Evolutionary conservation across 495 filamentous ascomycete species (phyloP), one percentile per base, ranked within the genome.

Genomic region (Neurospora sp.): DNA sequence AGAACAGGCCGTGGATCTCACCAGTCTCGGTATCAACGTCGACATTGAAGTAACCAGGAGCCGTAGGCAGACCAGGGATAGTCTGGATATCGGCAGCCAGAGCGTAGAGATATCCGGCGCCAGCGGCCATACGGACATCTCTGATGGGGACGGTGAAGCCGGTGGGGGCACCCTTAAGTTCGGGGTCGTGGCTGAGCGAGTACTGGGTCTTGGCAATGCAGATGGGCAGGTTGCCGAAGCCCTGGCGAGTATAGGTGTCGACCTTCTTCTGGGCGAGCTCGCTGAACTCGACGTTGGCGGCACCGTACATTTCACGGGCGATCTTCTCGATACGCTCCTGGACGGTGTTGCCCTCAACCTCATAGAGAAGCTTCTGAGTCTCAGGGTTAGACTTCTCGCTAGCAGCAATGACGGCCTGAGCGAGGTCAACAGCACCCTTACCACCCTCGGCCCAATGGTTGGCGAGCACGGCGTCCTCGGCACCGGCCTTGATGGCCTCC

Each of bases 161-260:
- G 9, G 91, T 93, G 16, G 96, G 96, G n/a, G 96, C 96, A 69
- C 96, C 96, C 85, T 99, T 99, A 74, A 99, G 87, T 27, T 91
- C 88, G 14, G 94, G 91, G 80, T 99, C 96, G 78, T 98, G 96
- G 79, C 92, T 95, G 74, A 99, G 89, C 31, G 93, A 96, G 83
- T 99, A 99, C 82, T 99, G 96, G 48, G 96, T 98, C 89, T 98
- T 99, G 73, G 95, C 94, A 73, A 98, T 90, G 82, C 95, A 98
- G 81, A 98, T 97, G 3, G 96, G 96, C 73, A 98, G 86, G 77
- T 96, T 93, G 11, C 90, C 89, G 78, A 96, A 96, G 46, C 94
- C 96, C 82, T 98, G 96, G 80, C 91, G 89, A 18, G 90, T 93
- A 85, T 99, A 99, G 31, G 89, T 93, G 78, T 98, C 94, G 74